Evolutionary conservation across 768 basidiomycete genomes (phyloP).

Genomic region (Russula brevipes): DNA sequence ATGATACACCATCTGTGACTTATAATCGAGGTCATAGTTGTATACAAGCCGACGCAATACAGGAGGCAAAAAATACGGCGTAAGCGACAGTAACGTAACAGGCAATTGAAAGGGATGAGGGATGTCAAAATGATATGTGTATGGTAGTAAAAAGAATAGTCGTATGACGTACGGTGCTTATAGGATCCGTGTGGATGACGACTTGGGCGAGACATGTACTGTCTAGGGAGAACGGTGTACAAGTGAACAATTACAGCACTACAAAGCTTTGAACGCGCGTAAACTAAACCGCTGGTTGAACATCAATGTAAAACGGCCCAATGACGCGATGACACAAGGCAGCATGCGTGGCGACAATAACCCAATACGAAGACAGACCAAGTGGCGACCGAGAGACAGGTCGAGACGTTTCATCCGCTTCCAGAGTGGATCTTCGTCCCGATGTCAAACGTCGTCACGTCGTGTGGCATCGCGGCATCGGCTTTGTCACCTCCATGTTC

Average conservation of each 20-base stretch:
- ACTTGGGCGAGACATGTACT: background rate
- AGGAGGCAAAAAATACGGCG: background rate
- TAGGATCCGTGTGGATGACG: slow-evolving; percentile 20
- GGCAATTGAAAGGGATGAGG: background rate
- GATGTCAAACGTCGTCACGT: slow-evolving; percentile 17
- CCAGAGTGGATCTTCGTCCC: slow-evolving; percentile 21
- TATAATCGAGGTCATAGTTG: slow-evolving; percentile 4
- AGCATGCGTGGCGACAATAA: slow-evolving; percentile 2
- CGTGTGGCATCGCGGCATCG: slow-evolving; percentile 15
- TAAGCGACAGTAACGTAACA: background rate
- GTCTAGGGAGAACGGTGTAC: slow-evolving; percentile 12
- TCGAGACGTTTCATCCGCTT: slow-evolving; percentile 15
- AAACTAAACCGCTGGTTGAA: slow-evolving; percentile 9
- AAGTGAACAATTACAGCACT: slow-evolving; percentile 16
- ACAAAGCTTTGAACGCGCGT: background rate
- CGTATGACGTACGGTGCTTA: slow-evolving; percentile 8
- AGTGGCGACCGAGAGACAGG: background rate
- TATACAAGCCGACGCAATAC: slow-evolving; percentile 3
- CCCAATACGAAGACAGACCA: background rate
- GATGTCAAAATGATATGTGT: slow-evolving; percentile 1
- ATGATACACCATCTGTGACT: background rate
- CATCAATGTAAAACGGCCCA: background rate
- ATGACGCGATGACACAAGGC: background rate
- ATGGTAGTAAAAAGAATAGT: slow-evolving; percentile 1
- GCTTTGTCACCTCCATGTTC: slow-evolving; percentile 18